phyloP scores from a whole-genome alignment of 345 rosid genomes.

The Aethionema arabicum region DNA sequence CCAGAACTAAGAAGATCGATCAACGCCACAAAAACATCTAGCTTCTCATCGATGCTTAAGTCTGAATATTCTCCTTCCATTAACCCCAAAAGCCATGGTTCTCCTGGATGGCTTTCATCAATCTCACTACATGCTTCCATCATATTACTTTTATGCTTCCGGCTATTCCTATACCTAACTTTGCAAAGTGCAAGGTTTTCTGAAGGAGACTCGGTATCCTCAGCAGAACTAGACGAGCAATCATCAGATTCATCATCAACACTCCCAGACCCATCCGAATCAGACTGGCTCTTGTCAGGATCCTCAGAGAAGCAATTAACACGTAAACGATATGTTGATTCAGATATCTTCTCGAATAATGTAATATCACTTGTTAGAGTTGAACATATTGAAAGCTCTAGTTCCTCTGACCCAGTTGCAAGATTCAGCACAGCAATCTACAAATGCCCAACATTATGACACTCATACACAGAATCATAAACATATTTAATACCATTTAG shows the following conservation, averaged over 20 bases:
- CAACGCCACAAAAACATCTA: conserved; percentile 76
- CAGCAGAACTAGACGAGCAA: conserved; percentile 51
- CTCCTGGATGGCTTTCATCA: conserved; percentile 96
- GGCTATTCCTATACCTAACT: conserved; percentile 32
- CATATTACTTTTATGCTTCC: conserved; percentile 46
- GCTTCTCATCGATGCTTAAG: conserved; percentile 80
- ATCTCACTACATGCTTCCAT: conserved; percentile 59
- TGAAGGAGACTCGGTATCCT: conserved; percentile 60
- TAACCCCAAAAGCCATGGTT: conserved; percentile 87
- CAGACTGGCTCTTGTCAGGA: conserved; percentile 51
- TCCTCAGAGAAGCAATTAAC: conserved; percentile 51
- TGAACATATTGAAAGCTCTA: conserved; percentile 67
- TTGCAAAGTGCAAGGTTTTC: conserved; percentile 41
- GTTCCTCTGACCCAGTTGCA: conserved; percentile 55
- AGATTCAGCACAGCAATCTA: conserved; percentile 71
- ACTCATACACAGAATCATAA: conserved; percentile 4
- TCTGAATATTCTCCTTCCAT: conserved; percentile 96
- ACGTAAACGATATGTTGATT: conserved; percentile 78
- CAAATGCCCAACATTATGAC: conserved; percentile 31
- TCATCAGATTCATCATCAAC: conserved; percentile 66
- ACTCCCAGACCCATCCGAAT: conserved; percentile 75
- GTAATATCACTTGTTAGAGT: conserved; percentile 93
- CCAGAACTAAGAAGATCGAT: conserved; percentile 81
- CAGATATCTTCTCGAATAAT: conserved; percentile 85
- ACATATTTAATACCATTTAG: conserved; percentile 11